Evolutionary conservation across 257 asterid species (phyloP).

Genomic region (Rhazya stricta): DNA sequence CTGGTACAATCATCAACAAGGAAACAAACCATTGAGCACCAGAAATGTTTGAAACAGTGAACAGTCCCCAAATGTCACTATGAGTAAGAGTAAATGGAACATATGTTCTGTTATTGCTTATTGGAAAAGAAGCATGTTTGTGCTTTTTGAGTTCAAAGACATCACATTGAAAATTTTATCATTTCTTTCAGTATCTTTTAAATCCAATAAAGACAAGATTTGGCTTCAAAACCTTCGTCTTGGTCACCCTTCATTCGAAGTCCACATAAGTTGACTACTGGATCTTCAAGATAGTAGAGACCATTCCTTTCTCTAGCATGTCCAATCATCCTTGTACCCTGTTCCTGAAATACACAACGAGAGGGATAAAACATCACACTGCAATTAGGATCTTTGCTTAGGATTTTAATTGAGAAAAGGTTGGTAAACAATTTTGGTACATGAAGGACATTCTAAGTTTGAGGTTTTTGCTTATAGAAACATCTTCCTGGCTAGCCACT

Average conservation of each 20-base stretch:
- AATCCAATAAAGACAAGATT: not conserved
- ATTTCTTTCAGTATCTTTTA: not conserved
- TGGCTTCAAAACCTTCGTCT: too few species aligned
- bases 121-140: not conserved
- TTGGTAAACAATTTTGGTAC: not conserved
- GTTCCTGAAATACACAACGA: not conserved
- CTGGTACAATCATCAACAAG: too few species aligned
- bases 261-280: not conserved
- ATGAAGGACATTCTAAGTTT: not conserved
- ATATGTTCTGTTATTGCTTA: not conserved
- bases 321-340: slow-evolving; percentile 1
- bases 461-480: not conserved
- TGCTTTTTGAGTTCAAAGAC: slow-evolving; percentile 17
- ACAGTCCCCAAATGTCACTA: slow-evolving; percentile 9
- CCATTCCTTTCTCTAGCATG: not conserved
- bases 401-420: not conserved
- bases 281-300: not conserved
- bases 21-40: not conserved
- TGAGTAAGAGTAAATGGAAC: not conserved
- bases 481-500: not conserved
- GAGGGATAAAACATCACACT: not conserved
- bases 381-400: not conserved
- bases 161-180: slow-evolving; percentile 7
- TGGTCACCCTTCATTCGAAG: too few species aligned
- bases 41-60: not conserved